Evolutionary conservation across 495 filamentous ascomycete species (phyloP).

Genomic region (Penicillium roqueforti): DNA sequence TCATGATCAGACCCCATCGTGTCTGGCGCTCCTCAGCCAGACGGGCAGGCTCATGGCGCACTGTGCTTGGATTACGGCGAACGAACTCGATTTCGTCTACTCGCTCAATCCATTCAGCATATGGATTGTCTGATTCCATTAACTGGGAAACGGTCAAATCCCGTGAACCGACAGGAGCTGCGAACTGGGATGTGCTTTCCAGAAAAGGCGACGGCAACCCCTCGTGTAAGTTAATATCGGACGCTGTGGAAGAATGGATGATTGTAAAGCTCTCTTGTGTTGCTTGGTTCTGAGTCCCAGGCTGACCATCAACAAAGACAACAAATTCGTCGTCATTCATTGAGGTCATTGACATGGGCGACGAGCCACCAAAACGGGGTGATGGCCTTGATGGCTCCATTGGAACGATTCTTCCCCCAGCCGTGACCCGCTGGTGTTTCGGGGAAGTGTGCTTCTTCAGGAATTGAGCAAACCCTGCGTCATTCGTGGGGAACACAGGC

Average conservation of each 20-base stretch:
- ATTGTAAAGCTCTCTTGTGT: neutral
- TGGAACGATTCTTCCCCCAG: constrained; percentile 61
- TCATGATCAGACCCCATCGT: neutral
- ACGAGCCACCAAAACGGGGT: constrained; percentile 10
- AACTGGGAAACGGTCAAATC: neutral
- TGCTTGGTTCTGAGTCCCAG: neutral
- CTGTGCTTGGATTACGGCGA: neutral
- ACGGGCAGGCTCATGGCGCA: neutral
- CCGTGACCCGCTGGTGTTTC: constrained; percentile 58
- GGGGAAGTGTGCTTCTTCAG: constrained; percentile 58
- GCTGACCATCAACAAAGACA: neutral
- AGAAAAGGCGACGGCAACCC: neutral
- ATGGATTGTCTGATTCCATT: neutral
- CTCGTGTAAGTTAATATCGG: neutral
- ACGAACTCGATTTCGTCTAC: neutral
- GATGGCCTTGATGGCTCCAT: constrained; percentile 32
- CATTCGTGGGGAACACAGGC: constrained; percentile 20
- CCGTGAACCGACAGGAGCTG: neutral
- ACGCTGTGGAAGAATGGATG: neutral
- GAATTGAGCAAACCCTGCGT: constrained; percentile 48
- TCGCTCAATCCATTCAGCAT: neutral
- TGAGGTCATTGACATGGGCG: too few species aligned
- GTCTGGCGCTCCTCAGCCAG: too few species aligned
- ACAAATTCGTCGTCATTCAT: neutral
- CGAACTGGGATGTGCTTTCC: neutral